These are phyloP conservation scores for Claviceps spartinae DNA, from an alignment of 2,329 filamentous ascomycete species.

Conservation along the genomic window DNA sequence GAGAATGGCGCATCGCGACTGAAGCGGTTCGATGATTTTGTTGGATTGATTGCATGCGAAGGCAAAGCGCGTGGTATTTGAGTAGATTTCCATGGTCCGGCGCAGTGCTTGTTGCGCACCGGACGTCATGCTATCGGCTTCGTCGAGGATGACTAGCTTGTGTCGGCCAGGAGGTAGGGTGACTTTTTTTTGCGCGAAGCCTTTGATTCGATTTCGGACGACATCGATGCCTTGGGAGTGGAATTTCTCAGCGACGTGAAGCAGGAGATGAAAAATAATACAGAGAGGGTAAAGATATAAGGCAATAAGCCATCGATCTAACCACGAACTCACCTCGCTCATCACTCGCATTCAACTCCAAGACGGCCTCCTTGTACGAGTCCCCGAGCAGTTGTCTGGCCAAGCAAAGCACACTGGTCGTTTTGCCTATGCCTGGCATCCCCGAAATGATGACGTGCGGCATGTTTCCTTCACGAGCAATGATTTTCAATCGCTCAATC, in stretches of 20 bases:
- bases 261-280: not conserved
- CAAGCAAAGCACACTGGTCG: conserved; percentile 85
- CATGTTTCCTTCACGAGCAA: conserved; percentile 98
- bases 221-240: conserved; percentile 67
- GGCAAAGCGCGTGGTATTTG: conserved; percentile 86
- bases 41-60: conserved; percentile 98
- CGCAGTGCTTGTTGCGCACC: conserved; percentile 91
- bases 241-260: not conserved
- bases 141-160: conserved; percentile 94
- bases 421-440: conserved; percentile 98
- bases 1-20: conserved; percentile 91
- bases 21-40: conserved; percentile 98
- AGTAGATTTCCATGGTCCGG: conserved; percentile 98
- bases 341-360: conserved; percentile 93
- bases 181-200: conserved; percentile 97
- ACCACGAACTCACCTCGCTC: conserved; percentile 52
- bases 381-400: conserved; percentile 84
- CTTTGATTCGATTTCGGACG: conserved; percentile 92
- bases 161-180: conserved; percentile 82
- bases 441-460: conserved; percentile 98
- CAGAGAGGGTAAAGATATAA: not conserved
- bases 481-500: conserved; percentile 93
- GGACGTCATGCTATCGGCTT: conserved; percentile 96
- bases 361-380: conserved; percentile 90
- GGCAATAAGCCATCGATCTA: not conserved